Conservation (phyloP, 768 basidiomycete species). For the Scleroderma citrinum region DNA sequence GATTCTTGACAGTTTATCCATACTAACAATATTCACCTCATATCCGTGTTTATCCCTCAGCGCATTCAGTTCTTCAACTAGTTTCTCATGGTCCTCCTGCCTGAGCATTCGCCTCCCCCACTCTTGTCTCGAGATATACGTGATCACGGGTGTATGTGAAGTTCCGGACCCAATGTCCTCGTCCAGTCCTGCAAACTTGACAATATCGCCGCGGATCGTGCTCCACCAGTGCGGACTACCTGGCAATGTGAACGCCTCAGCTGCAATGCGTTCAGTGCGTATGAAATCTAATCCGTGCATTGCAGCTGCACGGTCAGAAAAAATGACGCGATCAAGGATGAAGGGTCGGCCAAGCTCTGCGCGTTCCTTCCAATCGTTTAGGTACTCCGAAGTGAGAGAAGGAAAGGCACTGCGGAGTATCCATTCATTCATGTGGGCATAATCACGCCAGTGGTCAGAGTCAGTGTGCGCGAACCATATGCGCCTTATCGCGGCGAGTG, state of each 20-base stretch:
- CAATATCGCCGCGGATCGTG: constrained; percentile 65
- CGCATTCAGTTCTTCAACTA: constrained; percentile 69
- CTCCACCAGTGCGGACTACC: constrained; percentile 84
- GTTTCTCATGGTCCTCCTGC: constrained; percentile 66
- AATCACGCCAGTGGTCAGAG: constrained; percentile 83
- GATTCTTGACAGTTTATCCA: constrained; percentile 72
- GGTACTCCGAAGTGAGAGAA: constrained; percentile 72
- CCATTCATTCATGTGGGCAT: constrained; percentile 87
- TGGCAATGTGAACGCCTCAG: constrained; percentile 67
- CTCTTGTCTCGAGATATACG: constrained; percentile 83
- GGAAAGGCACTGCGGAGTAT: constrained; percentile 78
- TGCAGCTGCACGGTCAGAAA: constrained; percentile 82
- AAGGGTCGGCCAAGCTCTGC: constrained; percentile 60
- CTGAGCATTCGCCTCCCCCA: constrained; percentile 86
- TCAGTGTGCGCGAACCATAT: constrained; percentile 73
- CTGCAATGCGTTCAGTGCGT: constrained; percentile 70
- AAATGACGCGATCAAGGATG: constrained; percentile 81
- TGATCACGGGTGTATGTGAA: constrained; percentile 65
- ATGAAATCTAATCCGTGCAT: constrained; percentile 64
- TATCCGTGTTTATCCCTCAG: constrained; percentile 68
- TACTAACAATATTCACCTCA: constrained; percentile 83
- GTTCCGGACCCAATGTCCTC: constrained; percentile 39
- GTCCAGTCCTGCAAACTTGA: constrained; percentile 62
- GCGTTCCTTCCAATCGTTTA: constrained; percentile 80
- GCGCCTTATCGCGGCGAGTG: constrained; percentile 67